These are phyloP conservation scores for Glycyrrhiza uralensis DNA, from an alignment of 306 rosid species.

Conservation along the genomic window DNA sequence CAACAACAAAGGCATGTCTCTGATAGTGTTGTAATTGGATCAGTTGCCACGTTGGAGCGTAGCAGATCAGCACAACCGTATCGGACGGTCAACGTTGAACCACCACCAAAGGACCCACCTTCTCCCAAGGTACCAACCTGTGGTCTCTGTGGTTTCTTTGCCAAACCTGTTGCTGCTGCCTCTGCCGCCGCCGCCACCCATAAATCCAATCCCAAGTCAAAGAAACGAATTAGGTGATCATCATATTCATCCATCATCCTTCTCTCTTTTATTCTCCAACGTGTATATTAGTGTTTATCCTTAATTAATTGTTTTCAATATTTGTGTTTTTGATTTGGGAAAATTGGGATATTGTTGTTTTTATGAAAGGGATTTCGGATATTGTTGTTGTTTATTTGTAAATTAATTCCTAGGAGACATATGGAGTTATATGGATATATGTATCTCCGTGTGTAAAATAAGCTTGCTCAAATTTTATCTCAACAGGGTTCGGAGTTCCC, in stretches of 20 bases:
- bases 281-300: conserved; percentile 24
- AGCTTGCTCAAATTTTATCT: not conserved
- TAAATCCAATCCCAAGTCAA: conserved; percentile 34
- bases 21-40: no score
- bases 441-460: not conserved
- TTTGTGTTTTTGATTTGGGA: not conserved
- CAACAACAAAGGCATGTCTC: no score
- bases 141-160: conserved; percentile 54
- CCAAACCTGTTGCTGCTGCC: conserved; percentile 33
- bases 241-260: no score
- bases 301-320: not conserved
- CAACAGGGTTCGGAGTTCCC: not conserved
- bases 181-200: conserved; percentile 9
- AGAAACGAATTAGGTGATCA: conserved; percentile 33
- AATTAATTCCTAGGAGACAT: not conserved
- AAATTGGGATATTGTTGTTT: no score
- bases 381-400: not conserved
- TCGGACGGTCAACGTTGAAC: conserved; percentile 38
- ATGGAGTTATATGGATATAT: not conserved
- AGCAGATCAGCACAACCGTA: conserved; percentile 31
- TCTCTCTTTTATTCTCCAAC: not conserved
- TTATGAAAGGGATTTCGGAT: no score
- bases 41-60: conserved; percentile 18
- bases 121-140: conserved; percentile 69
- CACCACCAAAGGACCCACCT: conserved; percentile 58